Evolutionary conservation across 1,139 yeast genomes (phyloP).

Genomic region (Suhomyces coccinellae): DNA sequence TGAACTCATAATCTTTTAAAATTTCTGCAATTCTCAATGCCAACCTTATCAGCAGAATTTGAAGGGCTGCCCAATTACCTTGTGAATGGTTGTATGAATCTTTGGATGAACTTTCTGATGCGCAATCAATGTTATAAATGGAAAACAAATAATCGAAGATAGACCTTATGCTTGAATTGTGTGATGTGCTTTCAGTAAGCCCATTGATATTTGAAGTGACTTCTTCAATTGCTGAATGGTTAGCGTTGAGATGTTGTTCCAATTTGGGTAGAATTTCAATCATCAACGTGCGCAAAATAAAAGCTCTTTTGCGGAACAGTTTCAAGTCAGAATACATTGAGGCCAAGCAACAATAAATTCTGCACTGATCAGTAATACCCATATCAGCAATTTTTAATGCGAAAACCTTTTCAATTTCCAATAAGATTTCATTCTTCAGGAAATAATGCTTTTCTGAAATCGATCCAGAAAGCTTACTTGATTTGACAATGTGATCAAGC

Average conservation of each 20-base stretch:
- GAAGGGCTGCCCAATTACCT: conserved; percentile 56
- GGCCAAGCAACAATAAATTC: conserved; percentile 67
- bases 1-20: conserved; percentile 46
- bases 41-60: conserved; percentile 56
- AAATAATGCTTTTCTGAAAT: conserved; percentile 25
- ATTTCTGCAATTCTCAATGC: conserved; percentile 56
- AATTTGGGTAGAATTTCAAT: conserved; percentile 51
- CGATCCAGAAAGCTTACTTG: conserved; percentile 18
- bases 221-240: conserved; percentile 6
- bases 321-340: conserved; percentile 63
- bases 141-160: conserved; percentile 42
- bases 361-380: conserved; percentile 53
- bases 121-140: conserved; percentile 41
- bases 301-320: conserved; percentile 65
- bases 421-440: conserved; percentile 46
- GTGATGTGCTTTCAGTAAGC: conserved; percentile 5
- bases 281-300: conserved; percentile 63
- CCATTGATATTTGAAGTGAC: conserved; percentile 4
- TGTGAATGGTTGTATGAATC: conserved; percentile 27
- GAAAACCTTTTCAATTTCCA: conserved; percentile 48
- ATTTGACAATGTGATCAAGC: conserved; percentile 17
- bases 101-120: conserved; percentile 27
- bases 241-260: conserved; percentile 13
- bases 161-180: conserved; percentile 20
- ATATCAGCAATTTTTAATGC: conserved; percentile 43